Percentiles rank a stretch among this genome's conserved stretches.
Evolutionary conservation across 257 asterid species (phyloP).

Genomic region (Osmanthus fragrans): DNA sequence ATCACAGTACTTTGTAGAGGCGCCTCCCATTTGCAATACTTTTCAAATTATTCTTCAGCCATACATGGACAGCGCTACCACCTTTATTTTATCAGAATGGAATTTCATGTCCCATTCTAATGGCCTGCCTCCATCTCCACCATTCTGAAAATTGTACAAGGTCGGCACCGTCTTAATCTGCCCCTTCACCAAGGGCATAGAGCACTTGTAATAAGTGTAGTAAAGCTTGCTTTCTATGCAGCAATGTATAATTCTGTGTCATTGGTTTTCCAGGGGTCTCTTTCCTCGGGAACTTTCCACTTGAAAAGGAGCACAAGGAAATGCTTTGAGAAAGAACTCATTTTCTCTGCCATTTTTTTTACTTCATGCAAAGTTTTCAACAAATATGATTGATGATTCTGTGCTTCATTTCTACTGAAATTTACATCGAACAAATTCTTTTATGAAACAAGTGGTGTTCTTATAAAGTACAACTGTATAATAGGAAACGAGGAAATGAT

Average conservation of each 20-base stretch:
- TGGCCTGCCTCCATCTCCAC: constrained; percentile 16
- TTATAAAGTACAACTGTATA: too few species aligned
- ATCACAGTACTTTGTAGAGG: constrained; percentile 30
- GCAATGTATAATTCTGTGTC: constrained; percentile 17
- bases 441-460: too few species aligned
- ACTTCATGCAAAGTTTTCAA: not conserved
- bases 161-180: constrained; percentile 6
- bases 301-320: not conserved
- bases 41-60: not conserved
- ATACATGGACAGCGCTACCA: not conserved
- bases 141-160: not conserved
- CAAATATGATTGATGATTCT: too few species aligned
- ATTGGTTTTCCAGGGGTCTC: constrained; percentile 1
- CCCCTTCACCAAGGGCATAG: not conserved
- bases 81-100: constrained; percentile 11
- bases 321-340: not conserved
- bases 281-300: constrained; percentile 13
- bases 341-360: not conserved
- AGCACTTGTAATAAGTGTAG: constrained; percentile 11
- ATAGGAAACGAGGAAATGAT: too few species aligned
- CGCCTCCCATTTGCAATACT: constrained; percentile 1
- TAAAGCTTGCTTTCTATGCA: constrained; percentile 13
- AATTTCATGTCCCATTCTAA: constrained; percentile 11
- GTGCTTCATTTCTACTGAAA: too few species aligned
- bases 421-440: too few species aligned